Evolutionary conservation across 345 rosid genomes (phyloP), one percentile per base, ranked within the genome.

Genomic region (Odontarrhena argentea): DNA sequence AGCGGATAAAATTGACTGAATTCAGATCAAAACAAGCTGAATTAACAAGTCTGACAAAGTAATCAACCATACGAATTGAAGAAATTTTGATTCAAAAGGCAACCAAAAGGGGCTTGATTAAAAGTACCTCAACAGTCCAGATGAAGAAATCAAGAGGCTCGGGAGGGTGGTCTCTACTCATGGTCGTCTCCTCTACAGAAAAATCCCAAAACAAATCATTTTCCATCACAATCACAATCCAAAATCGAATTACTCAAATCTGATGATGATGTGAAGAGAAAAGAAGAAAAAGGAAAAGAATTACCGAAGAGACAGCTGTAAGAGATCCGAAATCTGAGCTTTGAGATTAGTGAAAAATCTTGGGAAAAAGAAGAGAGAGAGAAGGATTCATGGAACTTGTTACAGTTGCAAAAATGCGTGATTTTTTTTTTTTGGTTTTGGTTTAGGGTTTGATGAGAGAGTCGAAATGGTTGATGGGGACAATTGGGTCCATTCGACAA

Each of bases 131-230:
- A 55, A 90, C 87, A 71, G 96, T 93, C 98, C 98, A 93, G 75
- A 93, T 90, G 86, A 93, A 93, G 96, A 93, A 93, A 93, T 93
- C 98, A 51, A 93, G 97, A 25, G 97, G 98, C 86, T 93, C 98
- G 0, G 98, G 97, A 0, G 84, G 86, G 61, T 70, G 80, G 36
- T 77, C 92, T 82, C 83, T 88, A 82, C 77, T 90, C 97, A 93
- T 93, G 54, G 42, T 38, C 68, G 75, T 62, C 64, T 42, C 57
- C 45, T 50, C 68, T 59, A 42, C 35, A 72, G 54, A 41, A 49
- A 65, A 72, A 42, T 62, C 69, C 67, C 68, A 73, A 68, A 59
- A 57, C 1, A 61, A 55, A 13, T 63, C 71, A 7, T 63, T 24
- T 18, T 52, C 52, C 37, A 59, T 56, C 67, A 70, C 46, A 42